phyloP scores from a whole-genome alignment of 352 stramenopile species.

The Phytophthora crassamura region DNA sequence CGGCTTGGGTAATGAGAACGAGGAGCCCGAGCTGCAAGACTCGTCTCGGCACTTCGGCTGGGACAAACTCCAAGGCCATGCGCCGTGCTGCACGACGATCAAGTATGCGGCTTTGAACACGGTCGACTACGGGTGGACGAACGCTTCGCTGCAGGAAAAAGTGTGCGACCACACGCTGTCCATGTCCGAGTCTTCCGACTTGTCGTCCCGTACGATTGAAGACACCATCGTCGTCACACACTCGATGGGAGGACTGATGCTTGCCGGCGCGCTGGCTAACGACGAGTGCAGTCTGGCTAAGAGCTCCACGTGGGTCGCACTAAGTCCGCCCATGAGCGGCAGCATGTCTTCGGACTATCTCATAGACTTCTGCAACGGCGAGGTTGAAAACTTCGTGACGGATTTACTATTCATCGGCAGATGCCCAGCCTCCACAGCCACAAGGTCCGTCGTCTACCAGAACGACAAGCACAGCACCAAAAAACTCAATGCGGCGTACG shows the following conservation, averaged over 20 bases:
- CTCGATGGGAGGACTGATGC: conserved; percentile 49
- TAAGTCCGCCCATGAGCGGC: conserved; percentile 46
- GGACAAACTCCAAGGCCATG: conserved; percentile 20
- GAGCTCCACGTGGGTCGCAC: conserved; percentile 41
- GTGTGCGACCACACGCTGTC: conserved; percentile 40
- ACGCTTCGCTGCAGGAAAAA: conserved; percentile 38
- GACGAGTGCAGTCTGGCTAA: conserved; percentile 17
- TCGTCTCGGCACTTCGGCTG: conserved; percentile 28
- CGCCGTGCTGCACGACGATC: conserved; percentile 33
- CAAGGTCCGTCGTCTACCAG: conserved; percentile 40
- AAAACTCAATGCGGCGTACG: conserved; percentile 25
- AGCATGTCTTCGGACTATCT: conserved; percentile 53
- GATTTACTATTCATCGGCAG: conserved; percentile 32
- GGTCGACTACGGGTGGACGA: conserved; percentile 55
- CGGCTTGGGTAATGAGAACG: conserved; percentile 33
- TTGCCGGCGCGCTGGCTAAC: conserved; percentile 29
- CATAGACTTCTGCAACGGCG: conserved; percentile 43
- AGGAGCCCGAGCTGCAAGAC: conserved; percentile 25
- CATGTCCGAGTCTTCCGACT: conserved; percentile 16
- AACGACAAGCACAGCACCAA: conserved; percentile 29
- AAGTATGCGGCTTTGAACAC: conserved; percentile 62
- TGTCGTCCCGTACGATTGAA: conserved; percentile 20
- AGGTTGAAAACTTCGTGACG: conserved; percentile 30
- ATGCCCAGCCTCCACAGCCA: conserved; percentile 41
- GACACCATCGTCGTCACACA: conserved; percentile 50